Evolutionary conservation across 2,329 filamentous ascomycete genomes (phyloP).

Genomic region (Cladosporium sp.): DNA sequence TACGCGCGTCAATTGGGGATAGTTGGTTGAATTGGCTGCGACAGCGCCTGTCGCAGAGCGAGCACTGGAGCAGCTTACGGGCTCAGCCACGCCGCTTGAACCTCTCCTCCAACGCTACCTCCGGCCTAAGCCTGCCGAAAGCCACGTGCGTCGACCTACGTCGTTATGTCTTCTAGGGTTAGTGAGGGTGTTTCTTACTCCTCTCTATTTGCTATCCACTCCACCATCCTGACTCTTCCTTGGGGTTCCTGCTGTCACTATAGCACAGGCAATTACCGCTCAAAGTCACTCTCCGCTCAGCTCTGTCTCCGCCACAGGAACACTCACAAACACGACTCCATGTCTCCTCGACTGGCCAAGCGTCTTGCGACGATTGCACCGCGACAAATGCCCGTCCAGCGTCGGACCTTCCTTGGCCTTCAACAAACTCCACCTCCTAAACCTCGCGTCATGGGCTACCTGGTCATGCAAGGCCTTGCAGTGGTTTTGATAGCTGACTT

Average conservation of each 20-base stretch:
- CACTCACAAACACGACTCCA: not conserved
- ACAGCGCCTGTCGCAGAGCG: not conserved
- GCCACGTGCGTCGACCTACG: not conserved
- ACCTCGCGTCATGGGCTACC: constrained; percentile 28
- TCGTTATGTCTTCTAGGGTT: too few species aligned
- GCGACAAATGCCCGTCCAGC: constrained; percentile 12
- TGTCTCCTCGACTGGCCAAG: not conserved
- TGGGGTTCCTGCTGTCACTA: not conserved
- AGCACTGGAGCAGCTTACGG: too few species aligned
- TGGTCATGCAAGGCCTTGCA: constrained; percentile 31
- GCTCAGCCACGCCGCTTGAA: not conserved
- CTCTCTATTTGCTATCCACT: too few species aligned
- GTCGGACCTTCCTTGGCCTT: constrained; percentile 28
- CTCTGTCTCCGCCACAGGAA: not conserved
- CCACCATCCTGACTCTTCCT: not conserved
- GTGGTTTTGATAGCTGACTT: constrained; percentile 30
- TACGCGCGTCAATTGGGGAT: not conserved
- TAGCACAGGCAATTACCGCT: not conserved
- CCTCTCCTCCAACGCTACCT: too few species aligned
- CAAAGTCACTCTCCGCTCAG: not conserved
- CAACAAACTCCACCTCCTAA: constrained; percentile 28
- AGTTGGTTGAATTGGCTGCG: not conserved
- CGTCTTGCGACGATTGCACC: not conserved
- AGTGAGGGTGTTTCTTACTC: too few species aligned
- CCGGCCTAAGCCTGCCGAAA: not conserved